Evolutionary conservation across 2,329 filamentous ascomycete species (phyloP).

Genomic region (Fusarium buxicola): DNA sequence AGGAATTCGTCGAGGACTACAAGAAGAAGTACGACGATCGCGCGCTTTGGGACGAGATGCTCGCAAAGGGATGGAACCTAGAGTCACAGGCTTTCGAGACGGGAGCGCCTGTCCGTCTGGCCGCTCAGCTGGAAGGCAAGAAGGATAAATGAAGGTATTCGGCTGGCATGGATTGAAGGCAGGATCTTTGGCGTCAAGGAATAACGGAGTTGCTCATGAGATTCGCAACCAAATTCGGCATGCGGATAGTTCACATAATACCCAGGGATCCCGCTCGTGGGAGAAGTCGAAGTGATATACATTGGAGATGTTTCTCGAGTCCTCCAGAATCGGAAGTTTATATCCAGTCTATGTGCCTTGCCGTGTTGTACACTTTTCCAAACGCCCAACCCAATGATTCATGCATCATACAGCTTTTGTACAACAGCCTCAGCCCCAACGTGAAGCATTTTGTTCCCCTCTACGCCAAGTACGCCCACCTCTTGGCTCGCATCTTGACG

Average conservation of each 20-base stretch:
- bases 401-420: conserved; percentile 39
- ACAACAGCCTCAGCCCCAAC: conserved; percentile 12
- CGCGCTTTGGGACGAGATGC: conserved; percentile 47
- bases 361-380: conserved; percentile 42
- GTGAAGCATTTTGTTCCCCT: neutral
- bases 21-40: conserved; percentile 34
- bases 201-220: neutral
- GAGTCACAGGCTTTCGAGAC: conserved; percentile 53
- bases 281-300: conserved; percentile 20
- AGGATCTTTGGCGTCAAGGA: conserved; percentile 8
- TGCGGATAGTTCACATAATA: conserved; percentile 3
- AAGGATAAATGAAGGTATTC: conserved; percentile 43
- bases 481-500: conserved; percentile 71
- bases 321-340: conserved; percentile 6
- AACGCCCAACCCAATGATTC: conserved; percentile 41
- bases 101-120: conserved; percentile 50
- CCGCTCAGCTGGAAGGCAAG: conserved; percentile 33
- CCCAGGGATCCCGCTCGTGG: neutral
- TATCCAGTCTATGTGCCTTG: conserved; percentile 9
- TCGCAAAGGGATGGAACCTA: conserved; percentile 51
- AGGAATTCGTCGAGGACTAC: conserved; percentile 22
- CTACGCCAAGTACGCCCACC: conserved; percentile 62
- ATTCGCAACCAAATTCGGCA: neutral
- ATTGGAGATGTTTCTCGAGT: conserved; percentile 38
- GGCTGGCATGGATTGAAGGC: neutral